Evolutionary conservation across 306 rosid genomes (phyloP).

Genomic region (Cucumis cinereus): DNA sequence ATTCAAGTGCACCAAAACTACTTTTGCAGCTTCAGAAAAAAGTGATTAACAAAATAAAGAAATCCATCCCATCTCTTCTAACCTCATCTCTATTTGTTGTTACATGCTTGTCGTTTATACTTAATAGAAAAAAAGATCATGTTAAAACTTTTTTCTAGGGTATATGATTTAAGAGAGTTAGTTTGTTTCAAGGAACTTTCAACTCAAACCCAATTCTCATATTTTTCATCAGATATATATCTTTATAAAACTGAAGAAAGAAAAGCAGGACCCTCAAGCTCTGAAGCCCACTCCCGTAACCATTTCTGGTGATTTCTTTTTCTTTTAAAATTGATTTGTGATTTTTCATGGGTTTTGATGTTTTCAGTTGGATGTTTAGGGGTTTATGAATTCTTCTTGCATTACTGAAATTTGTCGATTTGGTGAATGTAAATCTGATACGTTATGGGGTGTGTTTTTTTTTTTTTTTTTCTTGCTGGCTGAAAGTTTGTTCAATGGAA

Average conservation of each 20-base stretch:
- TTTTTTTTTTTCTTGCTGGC: neutral
- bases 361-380: neutral
- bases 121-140: too few species aligned
- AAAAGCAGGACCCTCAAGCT: too few species aligned
- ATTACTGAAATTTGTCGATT: neutral
- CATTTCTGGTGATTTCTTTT: constrained; percentile 44
- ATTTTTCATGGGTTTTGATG: neutral
- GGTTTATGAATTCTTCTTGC: neutral
- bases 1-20: neutral
- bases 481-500: neutral
- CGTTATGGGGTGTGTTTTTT: neutral
- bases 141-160: too few species aligned
- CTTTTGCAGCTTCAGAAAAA: neutral
- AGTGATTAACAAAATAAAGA: constrained; percentile 6
- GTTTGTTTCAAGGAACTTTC: too few species aligned
- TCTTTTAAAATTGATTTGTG: neutral
- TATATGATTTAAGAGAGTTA: too few species aligned
- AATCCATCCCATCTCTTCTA: neutral
- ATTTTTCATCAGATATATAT: too few species aligned
- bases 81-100: constrained; percentile 31
- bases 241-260: too few species aligned
- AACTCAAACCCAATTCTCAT: too few species aligned
- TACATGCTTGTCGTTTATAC: too few species aligned
- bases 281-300: too few species aligned
- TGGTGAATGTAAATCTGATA: neutral